Conservation (phyloP, 108 stramenopile species). For the Pseudonitzschia pungens region DNA sequence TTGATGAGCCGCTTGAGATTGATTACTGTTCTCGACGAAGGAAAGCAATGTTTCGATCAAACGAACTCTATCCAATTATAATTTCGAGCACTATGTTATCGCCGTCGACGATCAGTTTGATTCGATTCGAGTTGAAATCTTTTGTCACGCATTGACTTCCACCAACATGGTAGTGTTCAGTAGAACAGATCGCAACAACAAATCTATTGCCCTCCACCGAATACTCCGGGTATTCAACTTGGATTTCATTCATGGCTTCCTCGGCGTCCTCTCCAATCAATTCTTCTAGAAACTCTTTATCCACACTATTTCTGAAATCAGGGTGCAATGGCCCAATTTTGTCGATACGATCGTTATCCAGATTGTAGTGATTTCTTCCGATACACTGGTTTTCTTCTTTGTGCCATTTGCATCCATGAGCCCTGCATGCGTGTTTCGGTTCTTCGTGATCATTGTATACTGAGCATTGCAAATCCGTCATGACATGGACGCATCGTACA, state of each 20-base stretch:
- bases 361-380: background rate
- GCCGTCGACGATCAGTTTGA: background rate
- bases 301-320: no score
- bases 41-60: background rate
- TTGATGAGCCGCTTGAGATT: no score
- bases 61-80: background rate
- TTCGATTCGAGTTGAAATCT: background rate
- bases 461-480: background rate
- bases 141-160: background rate
- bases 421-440: background rate
- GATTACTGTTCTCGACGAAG: no score
- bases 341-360: no score
- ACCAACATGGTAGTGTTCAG: background rate
- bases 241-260: background rate
- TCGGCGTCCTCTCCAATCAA: background rate
- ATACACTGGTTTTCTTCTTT: background rate
- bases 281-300: background rate
- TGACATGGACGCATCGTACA: background rate
- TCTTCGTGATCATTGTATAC: background rate
- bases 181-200: background rate
- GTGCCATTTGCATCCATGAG: background rate
- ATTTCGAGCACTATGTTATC: background rate
- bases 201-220: background rate
- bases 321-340: no score
- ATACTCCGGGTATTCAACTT: background rate